Evolutionary conservation across 352 stramenopile genomes (phyloP), one percentile per base, ranked within the genome.

Genomic region (Phytophthora sojae): DNA sequence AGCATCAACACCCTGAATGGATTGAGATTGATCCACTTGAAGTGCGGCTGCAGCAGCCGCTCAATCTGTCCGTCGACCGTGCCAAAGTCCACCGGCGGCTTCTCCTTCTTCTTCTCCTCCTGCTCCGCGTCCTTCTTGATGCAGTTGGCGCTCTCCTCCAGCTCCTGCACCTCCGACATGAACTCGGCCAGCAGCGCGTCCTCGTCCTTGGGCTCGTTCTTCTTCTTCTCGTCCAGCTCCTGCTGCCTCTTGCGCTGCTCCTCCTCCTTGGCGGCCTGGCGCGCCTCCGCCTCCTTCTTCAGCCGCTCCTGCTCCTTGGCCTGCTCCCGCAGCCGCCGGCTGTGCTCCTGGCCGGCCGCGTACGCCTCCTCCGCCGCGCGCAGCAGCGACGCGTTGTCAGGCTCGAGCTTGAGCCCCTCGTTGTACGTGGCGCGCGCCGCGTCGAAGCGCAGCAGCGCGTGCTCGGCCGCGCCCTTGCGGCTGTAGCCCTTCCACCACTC

Each of bases 21-120:
- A 29, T 97, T 97, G n/a, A 97, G 67, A 50, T 96, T 97, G 73
- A 95, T 94, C 91, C 91, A 97, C 69, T 88, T 73, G 67, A 83
- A 94, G 64, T 92, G 84, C 9, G 76, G 75, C 73, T 96, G 85
- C 64, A 95, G 61, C 19, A 96, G 62, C 8, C 87, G 71, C 50
- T 81, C 59, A 23, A 93, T 60, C 62, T 95, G 90, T 19, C 72
- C 87, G 26, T 92, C 87, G 3, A 80, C 67, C 21, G 77, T 76
- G 39, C 89, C 87, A 76, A 95, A 96, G 51, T 94, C 89, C 64
- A 94, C 83, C 0, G 79, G 71, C 23, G 66, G 57, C 44, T 83
- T 92, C 61, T 86, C 76, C 55, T 83, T 81, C 50, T 86, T 76
- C 3, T 67, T 30, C 44, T 59, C 35, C 9, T 71, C 50, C 4